phyloP scores from a whole-genome alignment of 495 filamentous ascomycete species.

The Friedmanniomyces simplex region DNA sequence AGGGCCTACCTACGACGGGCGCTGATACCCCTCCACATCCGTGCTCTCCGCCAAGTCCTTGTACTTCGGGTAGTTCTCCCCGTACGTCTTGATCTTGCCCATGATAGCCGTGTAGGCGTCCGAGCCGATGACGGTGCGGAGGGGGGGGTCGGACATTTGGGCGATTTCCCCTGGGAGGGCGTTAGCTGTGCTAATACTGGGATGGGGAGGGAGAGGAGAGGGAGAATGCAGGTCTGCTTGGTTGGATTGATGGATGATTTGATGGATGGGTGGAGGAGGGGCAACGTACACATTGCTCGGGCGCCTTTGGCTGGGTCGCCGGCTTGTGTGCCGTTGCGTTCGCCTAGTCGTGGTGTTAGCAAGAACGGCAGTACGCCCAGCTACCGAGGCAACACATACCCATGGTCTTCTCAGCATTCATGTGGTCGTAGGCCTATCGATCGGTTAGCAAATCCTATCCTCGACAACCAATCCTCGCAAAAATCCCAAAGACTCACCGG shows the following conservation, averaged over 20 bases:
- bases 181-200: neutral
- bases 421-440: slow-evolving; percentile 27
- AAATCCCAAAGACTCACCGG: slow-evolving; percentile 11
- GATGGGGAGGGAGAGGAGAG: neutral
- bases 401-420: slow-evolving; percentile 34
- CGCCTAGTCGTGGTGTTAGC: neutral
- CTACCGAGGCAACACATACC: neutral
- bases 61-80: slow-evolving; percentile 35
- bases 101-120: slow-evolving; percentile 36
- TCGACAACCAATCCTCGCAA: neutral
- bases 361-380: neutral
- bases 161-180: slow-evolving; percentile 29
- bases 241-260: too few relatives aligned
- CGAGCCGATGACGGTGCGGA: slow-evolving; percentile 36
- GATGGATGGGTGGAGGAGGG: too few relatives aligned
- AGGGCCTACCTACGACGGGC: slow-evolving; percentile 8
- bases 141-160: slow-evolving; percentile 36
- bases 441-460: neutral
- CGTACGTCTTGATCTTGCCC: slow-evolving; percentile 34
- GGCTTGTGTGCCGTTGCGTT: slow-evolving; percentile 32
- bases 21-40: slow-evolving; percentile 34
- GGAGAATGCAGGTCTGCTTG: neutral
- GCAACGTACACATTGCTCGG: slow-evolving; percentile 33
- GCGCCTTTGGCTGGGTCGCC: slow-evolving; percentile 39
- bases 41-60: slow-evolving; percentile 37